Evolutionary conservation across 495 filamentous ascomycete genomes (phyloP).

Genomic region (Thermochaetoides thermophila): DNA sequence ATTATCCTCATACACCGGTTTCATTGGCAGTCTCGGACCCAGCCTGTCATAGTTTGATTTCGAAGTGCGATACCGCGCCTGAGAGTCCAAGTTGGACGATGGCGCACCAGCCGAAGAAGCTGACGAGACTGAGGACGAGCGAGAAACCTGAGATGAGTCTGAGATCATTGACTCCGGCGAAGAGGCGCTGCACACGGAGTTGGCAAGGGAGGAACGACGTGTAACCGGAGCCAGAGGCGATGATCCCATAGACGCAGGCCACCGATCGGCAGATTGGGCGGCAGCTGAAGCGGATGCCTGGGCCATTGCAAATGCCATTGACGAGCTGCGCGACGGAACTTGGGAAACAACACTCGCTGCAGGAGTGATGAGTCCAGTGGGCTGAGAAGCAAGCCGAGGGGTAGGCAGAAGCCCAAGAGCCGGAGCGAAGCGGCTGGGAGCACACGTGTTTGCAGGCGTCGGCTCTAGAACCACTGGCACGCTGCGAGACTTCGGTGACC

Average conservation of each 20-base stretch:
- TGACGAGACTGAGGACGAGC: constrained; percentile 61
- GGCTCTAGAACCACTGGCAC: constrained; percentile 49
- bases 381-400: constrained; percentile 67
- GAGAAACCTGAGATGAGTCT: constrained; percentile 59
- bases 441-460: constrained; percentile 38
- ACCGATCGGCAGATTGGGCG: constrained; percentile 40
- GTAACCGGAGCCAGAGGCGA: constrained; percentile 42
- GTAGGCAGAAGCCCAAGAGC: constrained; percentile 58
- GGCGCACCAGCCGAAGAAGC: constrained; percentile 54
- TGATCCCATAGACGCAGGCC: constrained; percentile 40
- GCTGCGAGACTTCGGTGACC: constrained; percentile 27
- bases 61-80: constrained; percentile 71
- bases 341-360: constrained; percentile 60
- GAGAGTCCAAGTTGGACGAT: constrained; percentile 54
- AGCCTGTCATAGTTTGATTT: constrained; percentile 43
- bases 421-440: constrained; percentile 30
- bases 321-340: constrained; percentile 37
- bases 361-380: constrained; percentile 66
- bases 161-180: constrained; percentile 88
- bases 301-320: constrained; percentile 69
- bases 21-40: constrained; percentile 29
- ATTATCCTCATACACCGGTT: constrained; percentile 37
- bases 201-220: constrained; percentile 63
- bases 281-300: constrained; percentile 51
- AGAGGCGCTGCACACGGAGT: constrained; percentile 59